Evolutionary conservation across 108 stramenopile species (phyloP), one percentile per base, ranked within the genome.

Genomic region (Fistulifera pelliculosa): DNA sequence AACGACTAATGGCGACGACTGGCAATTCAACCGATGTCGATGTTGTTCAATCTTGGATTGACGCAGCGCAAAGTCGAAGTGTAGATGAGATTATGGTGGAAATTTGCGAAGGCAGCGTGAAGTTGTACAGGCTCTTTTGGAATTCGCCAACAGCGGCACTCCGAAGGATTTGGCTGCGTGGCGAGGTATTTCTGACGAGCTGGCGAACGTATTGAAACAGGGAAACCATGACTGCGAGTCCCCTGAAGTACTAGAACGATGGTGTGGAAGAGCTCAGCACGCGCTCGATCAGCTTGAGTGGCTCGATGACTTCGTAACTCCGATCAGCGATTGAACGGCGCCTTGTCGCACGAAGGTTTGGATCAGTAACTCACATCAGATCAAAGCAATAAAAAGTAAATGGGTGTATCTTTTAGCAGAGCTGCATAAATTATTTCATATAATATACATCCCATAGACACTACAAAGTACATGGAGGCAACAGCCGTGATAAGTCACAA

Each of bases 71-170:
- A 51, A 16, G 55, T 23, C 58, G 71, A 56, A 76, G 81, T 16
- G 57, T 87, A 14, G 81, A 79, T 27, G 90, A 92, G 52, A 85
- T 92, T 47, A 87, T 87, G 66, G 69, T 92, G 24, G 84, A 87
- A 54, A 73, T 87, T 54, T 76, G 87, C 43, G 90, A 87, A 57
- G 68, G 68, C 44, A 73, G 79, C 66, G 52, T 85, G 70, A 71
- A 42, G 81, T 75, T 5, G 65, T 76, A 0, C 75, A 78, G 44
- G 28, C 69, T 13, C 60, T 92, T 53, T 43, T 31, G 12, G 69
- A 75, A 6, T 48, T 71, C 49, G 82, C 83, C 2, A 49, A 54
- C 25, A 80, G 76, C 41, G 70, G 71, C 18, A 81, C 76, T 8
- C 90, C 86, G 7, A 78, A 85, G 56, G 86, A 87, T 66, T 70